These are phyloP conservation scores for Claviceps fusiformis DNA, from an alignment of 2,329 filamentous ascomycete species.

Conservation along the genomic window DNA sequence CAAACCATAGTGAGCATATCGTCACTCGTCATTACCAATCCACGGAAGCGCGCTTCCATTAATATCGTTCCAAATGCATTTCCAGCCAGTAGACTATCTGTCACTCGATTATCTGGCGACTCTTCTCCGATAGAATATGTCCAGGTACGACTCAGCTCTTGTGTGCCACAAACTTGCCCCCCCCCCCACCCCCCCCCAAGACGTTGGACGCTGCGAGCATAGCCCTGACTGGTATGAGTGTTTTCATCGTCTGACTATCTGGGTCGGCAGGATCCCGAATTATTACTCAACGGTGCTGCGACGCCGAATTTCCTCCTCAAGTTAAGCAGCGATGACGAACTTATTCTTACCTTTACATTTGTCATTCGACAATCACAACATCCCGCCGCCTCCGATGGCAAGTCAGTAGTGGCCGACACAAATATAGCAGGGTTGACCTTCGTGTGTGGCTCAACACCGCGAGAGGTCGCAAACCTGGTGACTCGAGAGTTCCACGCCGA, in stretches of 20 bases:
- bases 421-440: slow-evolving; percentile 81
- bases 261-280: slow-evolving; percentile 59
- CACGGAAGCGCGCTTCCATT: slow-evolving; percentile 62
- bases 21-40: slow-evolving; percentile 68
- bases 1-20: slow-evolving; percentile 63
- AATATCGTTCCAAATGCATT: slow-evolving; percentile 75
- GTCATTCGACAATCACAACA: slow-evolving; percentile 46
- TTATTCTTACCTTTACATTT: slow-evolving; percentile 88
- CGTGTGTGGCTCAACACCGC: slow-evolving; percentile 71
- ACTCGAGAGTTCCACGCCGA: slow-evolving; percentile 94
- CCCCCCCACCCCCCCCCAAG: background rate
- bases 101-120: slow-evolving; percentile 60
- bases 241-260: slow-evolving; percentile 2
- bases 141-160: slow-evolving; percentile 47
- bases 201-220: background rate
- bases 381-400: slow-evolving; percentile 34
- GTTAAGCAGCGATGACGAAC: slow-evolving; percentile 78
- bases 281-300: slow-evolving; percentile 27
- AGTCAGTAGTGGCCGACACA: slow-evolving; percentile 47
- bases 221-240: background rate
- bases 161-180: background rate
- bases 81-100: slow-evolving; percentile 66
- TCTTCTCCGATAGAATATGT: slow-evolving; percentile 74
- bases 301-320: slow-evolving; percentile 71
- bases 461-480: slow-evolving; percentile 84